phyloP scores from a whole-genome alignment of 208 protist genomes.

The Trypanosoma congolense region DNA sequence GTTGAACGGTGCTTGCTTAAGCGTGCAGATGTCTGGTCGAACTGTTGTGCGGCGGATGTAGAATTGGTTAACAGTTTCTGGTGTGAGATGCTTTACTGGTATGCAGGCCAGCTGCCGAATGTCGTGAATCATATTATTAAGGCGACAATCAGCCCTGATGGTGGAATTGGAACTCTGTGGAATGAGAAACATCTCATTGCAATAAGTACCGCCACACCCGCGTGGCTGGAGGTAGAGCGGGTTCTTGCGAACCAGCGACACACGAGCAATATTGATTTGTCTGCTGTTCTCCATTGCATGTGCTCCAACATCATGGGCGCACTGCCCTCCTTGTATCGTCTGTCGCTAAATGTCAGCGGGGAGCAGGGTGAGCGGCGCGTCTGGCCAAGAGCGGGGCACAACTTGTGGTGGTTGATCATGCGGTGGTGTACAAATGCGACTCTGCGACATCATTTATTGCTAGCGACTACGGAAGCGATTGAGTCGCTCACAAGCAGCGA shows the following conservation, averaged over 20 bases:
- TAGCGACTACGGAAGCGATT: constrained; percentile 26
- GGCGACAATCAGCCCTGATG: not conserved
- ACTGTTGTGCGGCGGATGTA: not conserved
- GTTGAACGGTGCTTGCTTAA: constrained; percentile 11
- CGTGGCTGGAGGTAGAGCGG: constrained; percentile 15
- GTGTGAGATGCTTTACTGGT: constrained; percentile 20
- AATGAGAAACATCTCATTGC: constrained; percentile 20
- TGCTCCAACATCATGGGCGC: not conserved
- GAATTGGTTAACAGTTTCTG: constrained; percentile 13
- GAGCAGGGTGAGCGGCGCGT: not conserved
- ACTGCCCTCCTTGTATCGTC: not conserved
- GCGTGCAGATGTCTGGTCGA: constrained; percentile 17
- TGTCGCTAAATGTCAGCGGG: not conserved
- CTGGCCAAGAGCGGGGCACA: not conserved
- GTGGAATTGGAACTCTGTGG: constrained; percentile 6
- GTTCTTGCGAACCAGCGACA: constrained; percentile 5
- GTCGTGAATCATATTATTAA: constrained; percentile 20
- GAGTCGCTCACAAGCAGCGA: constrained; percentile 5
- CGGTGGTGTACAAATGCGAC: constrained; percentile 38
- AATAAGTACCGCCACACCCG: constrained; percentile 6
- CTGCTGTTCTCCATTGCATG: constrained; percentile 6
- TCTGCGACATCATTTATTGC: constrained; percentile 26
- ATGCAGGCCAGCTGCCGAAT: constrained; percentile 19
- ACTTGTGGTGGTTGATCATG: constrained; percentile 28
- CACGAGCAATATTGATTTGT: constrained; percentile 8